These are phyloP conservation scores for Clausena lansium DNA, from an alignment of 345 rosid genomes.

Conservation along the genomic window DNA sequence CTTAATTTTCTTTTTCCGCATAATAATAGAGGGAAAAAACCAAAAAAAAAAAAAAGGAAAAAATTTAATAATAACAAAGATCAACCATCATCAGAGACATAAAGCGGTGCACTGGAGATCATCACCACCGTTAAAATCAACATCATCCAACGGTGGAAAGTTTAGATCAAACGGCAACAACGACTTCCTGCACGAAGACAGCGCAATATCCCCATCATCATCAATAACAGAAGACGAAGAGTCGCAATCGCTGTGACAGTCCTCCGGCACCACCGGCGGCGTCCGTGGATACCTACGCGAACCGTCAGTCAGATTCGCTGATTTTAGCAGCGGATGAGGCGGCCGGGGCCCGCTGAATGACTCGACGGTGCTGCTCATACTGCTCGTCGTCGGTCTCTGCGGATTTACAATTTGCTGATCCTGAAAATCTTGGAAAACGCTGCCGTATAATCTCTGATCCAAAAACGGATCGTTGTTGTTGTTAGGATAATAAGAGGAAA, in stretches of 20 bases:
- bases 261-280: conserved; percentile 72
- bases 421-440: conserved; percentile 30
- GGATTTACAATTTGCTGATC: conserved; percentile 33
- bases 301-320: conserved; percentile 6
- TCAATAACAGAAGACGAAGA: conserved; percentile 89
- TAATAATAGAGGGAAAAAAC: conserved; percentile 14
- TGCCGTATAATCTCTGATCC: conserved; percentile 47
- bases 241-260: conserved; percentile 91
- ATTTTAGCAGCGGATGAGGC: conserved; percentile 9
- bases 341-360: conserved; percentile 86
- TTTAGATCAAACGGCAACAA: conserved; percentile 85
- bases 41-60: conserved; percentile 4
- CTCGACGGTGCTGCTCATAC: conserved; percentile 96
- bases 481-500: conserved; percentile 16
- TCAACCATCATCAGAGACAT: conserved; percentile 56
- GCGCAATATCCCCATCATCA: conserved; percentile 45
- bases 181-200: conserved; percentile 42
- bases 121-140: conserved; percentile 45
- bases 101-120: conserved; percentile 82
- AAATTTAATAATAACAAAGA: conserved; percentile 15
- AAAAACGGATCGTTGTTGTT: conserved; percentile 33
- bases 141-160: conserved; percentile 75
- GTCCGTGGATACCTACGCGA: conserved; percentile 51
- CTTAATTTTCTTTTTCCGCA: conserved; percentile 35
- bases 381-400: conserved; percentile 75